Evolutionary conservation across 2,329 filamentous ascomycete species (phyloP).

Genomic region (Epichloe hybrida): DNA sequence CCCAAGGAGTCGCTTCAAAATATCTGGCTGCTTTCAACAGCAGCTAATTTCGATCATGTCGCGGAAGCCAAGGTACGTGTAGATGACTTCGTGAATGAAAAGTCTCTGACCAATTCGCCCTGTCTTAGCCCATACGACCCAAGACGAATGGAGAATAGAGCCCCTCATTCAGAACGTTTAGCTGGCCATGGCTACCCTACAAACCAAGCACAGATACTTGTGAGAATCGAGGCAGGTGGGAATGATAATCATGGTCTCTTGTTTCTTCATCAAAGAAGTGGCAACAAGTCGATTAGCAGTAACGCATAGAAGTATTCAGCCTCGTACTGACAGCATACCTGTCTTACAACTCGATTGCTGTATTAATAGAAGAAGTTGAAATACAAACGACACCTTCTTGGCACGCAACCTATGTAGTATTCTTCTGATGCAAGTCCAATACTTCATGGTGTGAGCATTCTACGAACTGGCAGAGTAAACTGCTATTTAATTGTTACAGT

Average conservation of each 20-base stretch:
- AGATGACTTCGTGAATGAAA: too few relatives aligned
- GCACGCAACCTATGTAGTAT: background rate
- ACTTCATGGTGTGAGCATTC: conserved; percentile 19
- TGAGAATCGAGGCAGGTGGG: background rate
- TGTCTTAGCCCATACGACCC: conserved; percentile 22
- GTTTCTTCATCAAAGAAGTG: background rate
- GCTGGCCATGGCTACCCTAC: conserved; percentile 20
- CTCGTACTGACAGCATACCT: background rate
- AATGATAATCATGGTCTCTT: background rate
- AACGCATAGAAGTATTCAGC: background rate
- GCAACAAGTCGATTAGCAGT: background rate
- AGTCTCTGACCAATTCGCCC: background rate
- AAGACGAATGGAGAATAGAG: conserved; percentile 10
- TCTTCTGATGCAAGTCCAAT: background rate
- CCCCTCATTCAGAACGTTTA: conserved; percentile 16
- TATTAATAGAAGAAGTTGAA: too few relatives aligned
- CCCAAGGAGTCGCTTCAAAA: too few relatives aligned
- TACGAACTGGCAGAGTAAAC: conserved; percentile 14
- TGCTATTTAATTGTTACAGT: background rate
- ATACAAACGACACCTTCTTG: background rate
- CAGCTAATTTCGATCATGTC: too few relatives aligned
- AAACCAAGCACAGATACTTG: background rate
- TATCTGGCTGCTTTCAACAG: too few relatives aligned
- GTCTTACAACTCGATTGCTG: too few relatives aligned
- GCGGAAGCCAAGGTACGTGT: too few relatives aligned